Evolutionary conservation across 2,329 filamentous ascomycete species (phyloP).

Genomic region (Periglandula ipomoeae): DNA sequence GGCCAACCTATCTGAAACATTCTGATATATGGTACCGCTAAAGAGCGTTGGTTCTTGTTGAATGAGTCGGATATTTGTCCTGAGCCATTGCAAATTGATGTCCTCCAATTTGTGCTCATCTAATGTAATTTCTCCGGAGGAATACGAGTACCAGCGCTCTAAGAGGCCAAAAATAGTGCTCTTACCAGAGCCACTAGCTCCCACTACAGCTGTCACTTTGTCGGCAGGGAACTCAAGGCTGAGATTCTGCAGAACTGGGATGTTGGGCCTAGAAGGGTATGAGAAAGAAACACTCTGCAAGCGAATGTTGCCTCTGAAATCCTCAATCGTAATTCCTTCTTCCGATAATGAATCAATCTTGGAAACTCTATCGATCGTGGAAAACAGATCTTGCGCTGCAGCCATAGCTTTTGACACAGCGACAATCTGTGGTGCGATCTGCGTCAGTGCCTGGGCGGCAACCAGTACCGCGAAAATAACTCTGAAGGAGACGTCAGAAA

Average conservation of each 20-base stretch:
- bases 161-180: conserved; percentile 48
- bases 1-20: conserved; percentile 38
- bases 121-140: conserved; percentile 33
- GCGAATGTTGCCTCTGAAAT: conserved; percentile 35
- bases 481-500: too few species aligned
- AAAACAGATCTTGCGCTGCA: conserved; percentile 37
- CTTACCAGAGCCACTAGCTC: conserved; percentile 49
- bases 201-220: conserved; percentile 46
- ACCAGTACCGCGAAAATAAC: conserved; percentile 40
- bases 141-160: conserved; percentile 50
- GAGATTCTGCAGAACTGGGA: background rate
- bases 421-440: conserved; percentile 37
- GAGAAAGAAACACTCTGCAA: conserved; percentile 40
- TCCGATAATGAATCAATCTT: conserved; percentile 33
- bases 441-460: conserved; percentile 34
- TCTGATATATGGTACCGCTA: conserved; percentile 41
- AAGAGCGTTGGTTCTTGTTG: conserved; percentile 46
- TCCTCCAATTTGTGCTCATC: conserved; percentile 33
- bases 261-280: conserved; percentile 5
- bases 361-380: conserved; percentile 35
- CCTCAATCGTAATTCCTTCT: conserved; percentile 20
- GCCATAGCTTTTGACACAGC: conserved; percentile 36
- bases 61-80: conserved; percentile 44
- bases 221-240: conserved; percentile 11
- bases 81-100: conserved; percentile 42